A percentile compares a stretch with the other conserved stretches of the same genome.
These are phyloP conservation scores for Coemansia sp. DNA, from an alignment of 192 early-diverging fungal genomes.

Conservation along the genomic window DNA sequence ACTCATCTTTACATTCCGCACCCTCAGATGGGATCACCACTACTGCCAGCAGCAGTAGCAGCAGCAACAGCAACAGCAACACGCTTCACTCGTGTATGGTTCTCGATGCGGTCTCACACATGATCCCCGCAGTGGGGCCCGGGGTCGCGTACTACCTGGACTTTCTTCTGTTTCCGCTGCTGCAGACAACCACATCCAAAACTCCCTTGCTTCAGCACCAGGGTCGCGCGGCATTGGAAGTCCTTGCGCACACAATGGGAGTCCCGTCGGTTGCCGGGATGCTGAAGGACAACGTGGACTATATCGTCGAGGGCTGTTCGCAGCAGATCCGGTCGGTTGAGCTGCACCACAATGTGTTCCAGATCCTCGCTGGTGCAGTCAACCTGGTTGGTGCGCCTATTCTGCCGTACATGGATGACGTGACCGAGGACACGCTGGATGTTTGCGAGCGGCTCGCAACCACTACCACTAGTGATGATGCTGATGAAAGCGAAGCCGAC, in stretches of 20 bases:
- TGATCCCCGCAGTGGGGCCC: conserved; percentile 22
- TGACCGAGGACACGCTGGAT: conserved; percentile 49
- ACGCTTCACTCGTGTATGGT: conserved; percentile 21
- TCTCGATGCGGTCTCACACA: conserved; percentile 21
- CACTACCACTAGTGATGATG: not conserved
- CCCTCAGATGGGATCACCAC: not conserved
- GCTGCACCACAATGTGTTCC: conserved; percentile 30
- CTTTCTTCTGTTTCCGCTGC: conserved; percentile 40
- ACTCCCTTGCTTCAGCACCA: conserved; percentile 23
- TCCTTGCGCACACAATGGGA: conserved; percentile 20
- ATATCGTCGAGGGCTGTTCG: conserved; percentile 49
- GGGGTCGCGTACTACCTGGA: conserved; percentile 38
- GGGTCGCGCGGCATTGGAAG: conserved; percentile 15
- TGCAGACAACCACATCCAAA: conserved; percentile 19
- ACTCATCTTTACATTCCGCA: not conserved
- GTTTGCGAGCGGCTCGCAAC: conserved; percentile 27
- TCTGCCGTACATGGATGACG: conserved; percentile 45
- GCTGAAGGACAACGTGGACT: conserved; percentile 42
- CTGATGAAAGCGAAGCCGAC: not conserved
- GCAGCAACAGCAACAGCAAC: no score
- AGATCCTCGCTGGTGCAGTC: conserved; percentile 29
- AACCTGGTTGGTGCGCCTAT: conserved; percentile 29
- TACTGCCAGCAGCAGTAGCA: no score
- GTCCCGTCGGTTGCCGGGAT: conserved; percentile 14
- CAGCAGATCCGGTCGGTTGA: conserved; percentile 36